Conservation (phyloP, 768 basidiomycete genomes). For the Russula earlei region DNA sequence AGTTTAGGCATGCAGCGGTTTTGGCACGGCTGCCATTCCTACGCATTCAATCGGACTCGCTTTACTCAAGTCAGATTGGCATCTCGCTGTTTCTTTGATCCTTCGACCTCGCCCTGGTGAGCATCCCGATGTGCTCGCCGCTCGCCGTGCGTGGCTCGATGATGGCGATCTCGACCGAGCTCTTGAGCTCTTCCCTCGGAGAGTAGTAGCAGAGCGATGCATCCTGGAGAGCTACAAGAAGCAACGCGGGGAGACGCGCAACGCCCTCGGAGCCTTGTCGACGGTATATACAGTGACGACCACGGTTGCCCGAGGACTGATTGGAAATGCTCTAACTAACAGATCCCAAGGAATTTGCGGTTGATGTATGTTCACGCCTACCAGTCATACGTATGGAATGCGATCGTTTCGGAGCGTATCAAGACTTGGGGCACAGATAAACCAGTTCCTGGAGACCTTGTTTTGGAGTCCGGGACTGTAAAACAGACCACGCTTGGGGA, state of each 20-base stretch:
- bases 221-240: constrained; percentile 86
- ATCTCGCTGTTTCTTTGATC: constrained; percentile 73
- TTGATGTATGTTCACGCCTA: constrained; percentile 99
- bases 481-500: constrained; percentile 24
- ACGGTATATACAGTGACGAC: constrained; percentile 41
- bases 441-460: constrained; percentile 84
- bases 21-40: constrained; percentile 92
- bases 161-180: constrained; percentile 76
- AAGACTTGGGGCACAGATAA: constrained; percentile 61
- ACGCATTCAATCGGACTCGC: constrained; percentile 93
- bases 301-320: background rate
- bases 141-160: constrained; percentile 81
- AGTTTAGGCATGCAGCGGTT: constrained; percentile 86
- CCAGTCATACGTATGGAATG: constrained; percentile 98
- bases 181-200: constrained; percentile 74
- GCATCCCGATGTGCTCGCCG: constrained; percentile 81
- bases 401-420: constrained; percentile 90
- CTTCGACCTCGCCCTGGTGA: constrained; percentile 81
- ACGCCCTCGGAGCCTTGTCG: constrained; percentile 80
- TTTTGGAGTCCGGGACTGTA: constrained; percentile 45
- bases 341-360: constrained; percentile 94
- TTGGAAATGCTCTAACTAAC: background rate
- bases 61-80: constrained; percentile 84
- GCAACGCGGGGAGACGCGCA: constrained; percentile 65
- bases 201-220: constrained; percentile 89